These are phyloP conservation scores for Cyberlindnera maritima DNA, from an alignment of 805 yeast genomes.

Conservation along the genomic window DNA sequence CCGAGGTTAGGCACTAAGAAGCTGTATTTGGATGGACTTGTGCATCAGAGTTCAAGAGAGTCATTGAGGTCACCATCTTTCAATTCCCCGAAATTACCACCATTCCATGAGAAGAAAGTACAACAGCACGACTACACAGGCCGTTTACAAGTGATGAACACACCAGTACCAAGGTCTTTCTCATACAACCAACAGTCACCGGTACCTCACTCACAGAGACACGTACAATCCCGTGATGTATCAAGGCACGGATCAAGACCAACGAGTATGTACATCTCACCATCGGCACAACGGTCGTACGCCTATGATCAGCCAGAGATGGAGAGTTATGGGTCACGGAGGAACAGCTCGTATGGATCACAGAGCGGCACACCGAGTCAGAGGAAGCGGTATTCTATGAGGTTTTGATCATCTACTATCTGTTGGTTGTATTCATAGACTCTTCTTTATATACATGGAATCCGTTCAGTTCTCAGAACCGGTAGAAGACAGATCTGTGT, in stretches of 20 bases:
- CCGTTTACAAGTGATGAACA: slow-evolving; percentile 7
- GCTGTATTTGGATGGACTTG: background rate
- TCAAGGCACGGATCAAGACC: slow-evolving; percentile 5
- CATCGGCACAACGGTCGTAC: background rate
- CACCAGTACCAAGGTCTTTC: slow-evolving; percentile 18
- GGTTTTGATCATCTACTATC: slow-evolving; percentile 12
- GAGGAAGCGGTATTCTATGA: slow-evolving; percentile 25
- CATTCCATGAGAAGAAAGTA: slow-evolving; percentile 1
- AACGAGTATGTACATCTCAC: slow-evolving; percentile 8
- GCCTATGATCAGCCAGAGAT: no score
- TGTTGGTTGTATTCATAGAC: background rate
- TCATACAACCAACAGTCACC: slow-evolving; percentile 2
- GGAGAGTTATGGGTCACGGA: slow-evolving; percentile 2
- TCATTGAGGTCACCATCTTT: slow-evolving; percentile 11
- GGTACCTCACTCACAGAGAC: background rate
- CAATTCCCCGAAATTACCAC: slow-evolving; percentile 10
- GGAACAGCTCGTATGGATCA: slow-evolving; percentile 7
- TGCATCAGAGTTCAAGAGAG: slow-evolving; percentile 4
- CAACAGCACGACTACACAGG: no score
- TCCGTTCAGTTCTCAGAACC: background rate
- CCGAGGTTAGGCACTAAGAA: background rate
- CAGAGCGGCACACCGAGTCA: slow-evolving; percentile 6
- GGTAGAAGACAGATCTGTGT: background rate
- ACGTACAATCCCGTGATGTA: background rate
- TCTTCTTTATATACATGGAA: slow-evolving; percentile 1